Percentiles rank a stretch among this genome's conserved stretches.
phyloP scores from a whole-genome alignment of 2,329 filamentous ascomycete genomes.

The Knufia petricola region DNA sequence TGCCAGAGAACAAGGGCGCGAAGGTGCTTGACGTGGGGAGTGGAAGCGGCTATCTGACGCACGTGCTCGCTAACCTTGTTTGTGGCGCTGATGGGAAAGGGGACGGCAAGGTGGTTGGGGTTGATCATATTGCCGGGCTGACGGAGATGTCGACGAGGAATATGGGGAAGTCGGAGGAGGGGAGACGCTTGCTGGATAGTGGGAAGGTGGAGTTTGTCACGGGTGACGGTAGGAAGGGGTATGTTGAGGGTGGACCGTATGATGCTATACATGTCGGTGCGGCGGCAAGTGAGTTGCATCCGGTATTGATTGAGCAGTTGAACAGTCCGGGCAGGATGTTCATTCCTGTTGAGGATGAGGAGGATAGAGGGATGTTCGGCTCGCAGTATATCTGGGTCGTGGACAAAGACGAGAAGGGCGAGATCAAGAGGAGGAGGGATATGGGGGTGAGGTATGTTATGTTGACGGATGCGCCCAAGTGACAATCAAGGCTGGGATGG shows the following conservation, averaged over 20 bases:
- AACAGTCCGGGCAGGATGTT: conserved; percentile 64
- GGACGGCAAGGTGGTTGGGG: conserved; percentile 51
- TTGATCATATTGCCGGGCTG: conserved; percentile 63
- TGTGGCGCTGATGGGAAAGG: conserved; percentile 29
- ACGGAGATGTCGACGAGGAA: conserved; percentile 55
- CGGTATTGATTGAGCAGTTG: conserved; percentile 65
- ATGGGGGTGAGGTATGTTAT: conserved; percentile 57
- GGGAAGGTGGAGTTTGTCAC: conserved; percentile 63
- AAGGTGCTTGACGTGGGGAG: conserved; percentile 65
- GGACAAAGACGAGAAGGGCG: conserved; percentile 52
- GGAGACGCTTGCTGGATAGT: conserved; percentile 49
- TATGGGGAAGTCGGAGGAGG: conserved; percentile 53
- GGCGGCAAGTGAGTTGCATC: conserved; percentile 64
- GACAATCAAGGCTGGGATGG: background rate
- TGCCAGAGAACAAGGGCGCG: conserved; percentile 40
- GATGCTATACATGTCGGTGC: conserved; percentile 96
- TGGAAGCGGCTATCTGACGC: conserved; percentile 75
- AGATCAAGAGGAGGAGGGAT: conserved; percentile 45
- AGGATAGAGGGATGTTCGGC: conserved; percentile 24
- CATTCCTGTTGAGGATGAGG: conserved; percentile 49
- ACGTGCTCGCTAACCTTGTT: conserved; percentile 72
- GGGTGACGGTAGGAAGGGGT: conserved; percentile 64
- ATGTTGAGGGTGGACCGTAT: conserved; percentile 54
- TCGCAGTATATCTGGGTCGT: conserved; percentile 54
- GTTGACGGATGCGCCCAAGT: conserved; percentile 48